Percentiles rank a stretch among this genome's conserved stretches.
These are phyloP conservation scores for Isabelozyma pseudorhagii DNA, from an alignment of 805 yeast genomes.

Conservation along the genomic window DNA sequence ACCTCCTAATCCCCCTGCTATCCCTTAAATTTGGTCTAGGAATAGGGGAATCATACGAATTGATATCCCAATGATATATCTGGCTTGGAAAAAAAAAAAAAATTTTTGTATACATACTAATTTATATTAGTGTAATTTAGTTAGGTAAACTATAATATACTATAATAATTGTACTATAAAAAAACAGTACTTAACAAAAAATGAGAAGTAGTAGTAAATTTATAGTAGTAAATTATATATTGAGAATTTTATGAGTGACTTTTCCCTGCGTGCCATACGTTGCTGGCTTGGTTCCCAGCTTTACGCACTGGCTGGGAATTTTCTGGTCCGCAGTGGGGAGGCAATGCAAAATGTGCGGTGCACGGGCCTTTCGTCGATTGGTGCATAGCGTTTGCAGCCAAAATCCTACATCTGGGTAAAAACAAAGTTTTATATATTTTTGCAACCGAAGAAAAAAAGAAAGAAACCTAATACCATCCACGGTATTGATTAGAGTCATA, in stretches of 20 bases:
- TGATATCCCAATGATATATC: no score
- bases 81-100: neutral
- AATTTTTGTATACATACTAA: neutral
- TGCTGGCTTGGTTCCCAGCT: neutral
- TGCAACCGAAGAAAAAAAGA: neutral
- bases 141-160: neutral
- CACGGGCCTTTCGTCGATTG: neutral
- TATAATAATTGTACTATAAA: neutral
- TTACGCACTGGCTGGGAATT: neutral
- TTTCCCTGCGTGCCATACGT: neutral
- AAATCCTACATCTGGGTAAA: neutral
- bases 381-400: neutral
- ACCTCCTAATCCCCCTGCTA: no score
- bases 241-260: neutral
- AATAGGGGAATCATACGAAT: no score
- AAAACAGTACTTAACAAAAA: neutral
- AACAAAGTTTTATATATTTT: neutral
- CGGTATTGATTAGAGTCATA: slow-evolving; percentile 42
- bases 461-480: slow-evolving; percentile 37
- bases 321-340: neutral
- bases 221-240: neutral
- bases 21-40: no score
- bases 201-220: neutral
- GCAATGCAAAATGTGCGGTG: neutral
- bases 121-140: neutral